phyloP scores from a whole-genome alignment of 164 flowering plant genomes.

The Vitis rotundifolia region DNA sequence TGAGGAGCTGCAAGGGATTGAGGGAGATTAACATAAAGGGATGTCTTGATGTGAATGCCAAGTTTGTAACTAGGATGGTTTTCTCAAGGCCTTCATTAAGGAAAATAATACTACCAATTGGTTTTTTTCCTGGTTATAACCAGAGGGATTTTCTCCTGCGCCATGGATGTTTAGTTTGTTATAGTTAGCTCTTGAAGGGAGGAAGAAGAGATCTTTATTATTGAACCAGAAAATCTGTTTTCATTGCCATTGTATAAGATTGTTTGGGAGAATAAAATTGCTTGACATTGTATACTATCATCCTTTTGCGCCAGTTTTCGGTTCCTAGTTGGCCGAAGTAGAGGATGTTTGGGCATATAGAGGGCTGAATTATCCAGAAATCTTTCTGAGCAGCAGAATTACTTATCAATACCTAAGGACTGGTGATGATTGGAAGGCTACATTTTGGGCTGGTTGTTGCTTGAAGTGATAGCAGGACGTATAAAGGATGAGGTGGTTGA shows the following conservation, averaged over 20 bases:
- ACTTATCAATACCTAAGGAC: too few relatives aligned
- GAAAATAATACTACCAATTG: constrained; percentile 18
- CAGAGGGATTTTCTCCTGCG: constrained; percentile 21
- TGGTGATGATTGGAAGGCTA: too few relatives aligned
- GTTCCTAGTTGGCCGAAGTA: too few relatives aligned
- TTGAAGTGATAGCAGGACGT: too few relatives aligned
- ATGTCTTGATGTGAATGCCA: constrained; percentile 26
- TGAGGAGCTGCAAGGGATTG: constrained; percentile 37
- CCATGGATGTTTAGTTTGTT: constrained; percentile 33
- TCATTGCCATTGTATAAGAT: not conserved
- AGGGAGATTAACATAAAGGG: constrained; percentile 50
- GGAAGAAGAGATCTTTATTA: not conserved
- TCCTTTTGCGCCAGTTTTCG: too few relatives aligned
- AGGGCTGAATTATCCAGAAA: too few relatives aligned
- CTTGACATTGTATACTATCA: too few relatives aligned
- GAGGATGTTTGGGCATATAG: too few relatives aligned
- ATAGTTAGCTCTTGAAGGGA: not conserved
- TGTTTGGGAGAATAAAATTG: too few relatives aligned
- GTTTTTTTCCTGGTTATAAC: constrained; percentile 5
- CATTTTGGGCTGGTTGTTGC: too few relatives aligned
- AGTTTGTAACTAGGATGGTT: constrained; percentile 30
- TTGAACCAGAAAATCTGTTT: not conserved
- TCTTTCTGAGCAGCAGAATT: too few relatives aligned
- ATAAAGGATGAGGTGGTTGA: too few relatives aligned
- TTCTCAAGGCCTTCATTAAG: constrained; percentile 33